Base-by-base conservation (phyloP, 495 filamentous ascomycete species). In the Xylaria grammica region DNA sequence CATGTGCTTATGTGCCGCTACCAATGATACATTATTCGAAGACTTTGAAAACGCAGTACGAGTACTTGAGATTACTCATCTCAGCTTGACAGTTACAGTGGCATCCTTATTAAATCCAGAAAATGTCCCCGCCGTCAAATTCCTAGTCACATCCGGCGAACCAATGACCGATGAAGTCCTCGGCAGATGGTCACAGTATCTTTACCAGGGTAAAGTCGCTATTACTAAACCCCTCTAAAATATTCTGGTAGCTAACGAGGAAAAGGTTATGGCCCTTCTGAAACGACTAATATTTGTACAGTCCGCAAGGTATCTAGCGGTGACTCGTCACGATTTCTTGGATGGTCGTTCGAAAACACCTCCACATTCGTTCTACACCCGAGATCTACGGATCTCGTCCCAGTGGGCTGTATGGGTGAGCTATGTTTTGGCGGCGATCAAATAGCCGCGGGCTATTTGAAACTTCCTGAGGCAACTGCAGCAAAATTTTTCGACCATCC, bases 361-460 rank as follows among this genome's bases (percentile, higher is more conserved):
- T 93, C 89, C 7, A 84, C 84, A 0, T 89, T 94, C 65, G 83
- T 94, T 17, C 65, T 91, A 4, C 76, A 74, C 13, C 75, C 75
- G 8, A 69, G 72, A 1, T 71, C 75, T 7, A 71, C 82, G 13
- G 64, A 74, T 4, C 36, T 86, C 2, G 72, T 90, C 8, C 90
- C 90, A 0, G 67, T 82, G 0, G 91, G 91, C n/a, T 86, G 82
- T 52, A 74, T 90, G 42, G 92, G 92, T 19, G 90, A 94, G 72
- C 74, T 94, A n/a, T 91, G 86, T 66, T 93, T 93, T 72, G 91
- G 90, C n/a, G 92, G 91, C 0, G 85, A 88, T 49, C 91, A 94
- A 76, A 82, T 94, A 34, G 88, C 85, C 53, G 79, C 82, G n/a
- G 91, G 89, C 5, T 94, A 94, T 69, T 77, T 93, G 36, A 81